Base-by-base conservation (phyloP, 2,329 filamentous ascomycete genomes). In the Metarhizium album region DNA sequence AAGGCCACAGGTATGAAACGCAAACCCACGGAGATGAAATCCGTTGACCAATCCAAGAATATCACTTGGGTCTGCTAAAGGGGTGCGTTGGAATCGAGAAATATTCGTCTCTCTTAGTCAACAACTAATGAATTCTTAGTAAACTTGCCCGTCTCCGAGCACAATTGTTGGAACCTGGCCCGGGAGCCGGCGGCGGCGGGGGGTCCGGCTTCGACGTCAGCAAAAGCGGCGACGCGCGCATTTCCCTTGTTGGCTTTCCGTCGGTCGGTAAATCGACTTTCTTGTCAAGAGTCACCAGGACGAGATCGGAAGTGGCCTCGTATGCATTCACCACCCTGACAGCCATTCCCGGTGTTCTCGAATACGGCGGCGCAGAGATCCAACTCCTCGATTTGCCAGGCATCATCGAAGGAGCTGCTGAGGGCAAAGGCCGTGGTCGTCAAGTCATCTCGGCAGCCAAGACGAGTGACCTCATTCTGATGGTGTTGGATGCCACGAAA, bases 241-340 rank as follows among this genome's bases (percentile, higher is more conserved):
- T 98, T 70, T 90, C 94, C 2, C 81, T 98, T 2, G 94, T 98
- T 49, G 93, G 93, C n/a, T 98, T 98, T 61, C 93, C 94, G 0
- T 98, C 94, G 0, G 93, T 98, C 48, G 93, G 93, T 67, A 98
- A 98, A 74, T 98, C 93, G 2, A 98, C 93, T 0, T 97, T 98
- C 65, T 69, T 98, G n/a, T 96, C 90, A 46, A 96, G 97, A 65
- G 94, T 98, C 66, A 98, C 93, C 47, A 97, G 95, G 72, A 98
- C 94, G 38, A 90, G 89, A 64, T 95, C 90, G 47, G 91, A 96
- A 67, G 90, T 96, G 27, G 93, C 93, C 1, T 87, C 93, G 0
- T 98, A 98, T 66, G 84, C 91, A 51, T 98, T 98, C 80, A 98
- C 93, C 11, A 98, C 93, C 1, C 76, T 98, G 43, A 98, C 93